Evolutionary conservation across 2,329 filamentous ascomycete genomes (phyloP).

Genomic region (Penicillium psychrosexuale): DNA sequence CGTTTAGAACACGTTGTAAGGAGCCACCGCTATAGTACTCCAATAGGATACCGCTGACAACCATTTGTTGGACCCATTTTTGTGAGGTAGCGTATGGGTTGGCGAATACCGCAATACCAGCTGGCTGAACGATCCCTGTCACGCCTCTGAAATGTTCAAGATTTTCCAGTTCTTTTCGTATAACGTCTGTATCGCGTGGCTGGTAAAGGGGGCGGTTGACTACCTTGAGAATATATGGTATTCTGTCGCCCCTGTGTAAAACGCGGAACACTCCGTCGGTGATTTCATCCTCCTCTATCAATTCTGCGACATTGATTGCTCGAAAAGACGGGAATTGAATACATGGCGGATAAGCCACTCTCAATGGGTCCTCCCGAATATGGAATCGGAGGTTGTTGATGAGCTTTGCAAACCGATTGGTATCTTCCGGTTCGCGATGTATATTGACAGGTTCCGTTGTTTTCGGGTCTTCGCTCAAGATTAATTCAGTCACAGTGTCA

Average conservation of each 20-base stretch:
- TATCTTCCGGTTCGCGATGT: slow-evolving; percentile 1
- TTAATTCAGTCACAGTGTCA: slow-evolving; percentile 21
- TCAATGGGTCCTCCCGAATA: slow-evolving; percentile 12
- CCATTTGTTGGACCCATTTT: slow-evolving; percentile 6
- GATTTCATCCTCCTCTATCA: slow-evolving; percentile 15
- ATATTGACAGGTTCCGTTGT: neutral
- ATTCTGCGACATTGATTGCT: slow-evolving; percentile 7
- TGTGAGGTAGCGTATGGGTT: slow-evolving; percentile 17
- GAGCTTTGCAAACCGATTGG: neutral
- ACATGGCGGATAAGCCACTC: slow-evolving; percentile 11
- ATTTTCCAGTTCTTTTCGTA: slow-evolving; percentile 20
- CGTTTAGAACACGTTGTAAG: slow-evolving; percentile 13
- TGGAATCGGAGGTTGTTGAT: slow-evolving; percentile 4
- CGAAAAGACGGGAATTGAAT: slow-evolving; percentile 14
- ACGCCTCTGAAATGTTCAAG: slow-evolving; percentile 16
- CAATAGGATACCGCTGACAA: slow-evolving; percentile 20
- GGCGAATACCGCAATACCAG: slow-evolving; percentile 14
- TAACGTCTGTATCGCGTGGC: slow-evolving; percentile 15
- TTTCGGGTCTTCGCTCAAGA: slow-evolving; percentile 9
- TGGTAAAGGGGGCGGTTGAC: slow-evolving; percentile 18
- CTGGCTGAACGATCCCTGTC: slow-evolving; percentile 18
- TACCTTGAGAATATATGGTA: slow-evolving; percentile 18
- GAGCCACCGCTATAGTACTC: slow-evolving; percentile 17
- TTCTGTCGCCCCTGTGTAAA: neutral
- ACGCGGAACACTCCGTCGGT: slow-evolving; percentile 15